Conservation (phyloP, 495 filamentous ascomycete genomes). For the Cercophora samala region DNA sequence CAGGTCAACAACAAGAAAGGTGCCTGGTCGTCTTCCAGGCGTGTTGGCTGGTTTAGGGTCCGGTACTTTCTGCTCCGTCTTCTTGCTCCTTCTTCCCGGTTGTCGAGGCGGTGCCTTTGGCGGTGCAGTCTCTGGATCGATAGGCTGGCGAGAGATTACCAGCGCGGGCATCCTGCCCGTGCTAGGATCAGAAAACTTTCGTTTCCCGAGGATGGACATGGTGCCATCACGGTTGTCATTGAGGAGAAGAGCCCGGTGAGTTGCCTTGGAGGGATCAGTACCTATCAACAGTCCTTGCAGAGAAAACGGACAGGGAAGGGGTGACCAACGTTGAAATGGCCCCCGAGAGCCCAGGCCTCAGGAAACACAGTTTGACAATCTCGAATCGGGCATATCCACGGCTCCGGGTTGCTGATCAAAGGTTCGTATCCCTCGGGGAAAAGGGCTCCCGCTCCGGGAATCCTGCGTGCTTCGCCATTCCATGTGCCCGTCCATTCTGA, state of each 20-base stretch:
- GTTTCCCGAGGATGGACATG: constrained; percentile 18
- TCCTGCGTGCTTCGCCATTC: constrained; percentile 10
- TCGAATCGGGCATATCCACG: constrained; percentile 26
- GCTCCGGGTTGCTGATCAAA: neutral
- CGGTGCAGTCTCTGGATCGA: constrained; percentile 12
- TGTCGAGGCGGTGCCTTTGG: constrained; percentile 13
- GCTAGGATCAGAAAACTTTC: neutral
- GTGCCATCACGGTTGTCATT: constrained; percentile 27
- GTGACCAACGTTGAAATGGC: constrained; percentile 26
- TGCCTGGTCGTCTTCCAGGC: neutral
- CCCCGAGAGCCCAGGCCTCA: constrained; percentile 15
- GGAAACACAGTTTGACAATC: constrained; percentile 19
- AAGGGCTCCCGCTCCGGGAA: constrained; percentile 17
- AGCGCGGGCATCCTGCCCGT: constrained; percentile 16
- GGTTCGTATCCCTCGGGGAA: constrained; percentile 26
- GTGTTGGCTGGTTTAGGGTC: neutral
- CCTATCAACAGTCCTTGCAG: no score
- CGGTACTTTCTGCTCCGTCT: neutral
- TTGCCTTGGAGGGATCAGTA: neutral
- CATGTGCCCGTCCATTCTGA: constrained; percentile 20
- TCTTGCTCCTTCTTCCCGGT: constrained; percentile 7
- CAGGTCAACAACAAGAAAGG: neutral
- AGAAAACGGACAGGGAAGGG: neutral
- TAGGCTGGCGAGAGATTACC: constrained; percentile 18
- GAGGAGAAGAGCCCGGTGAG: constrained; percentile 20